phyloP scores from a whole-genome alignment of 352 stramenopile genomes.

The Globisporangium camurandrum region DNA sequence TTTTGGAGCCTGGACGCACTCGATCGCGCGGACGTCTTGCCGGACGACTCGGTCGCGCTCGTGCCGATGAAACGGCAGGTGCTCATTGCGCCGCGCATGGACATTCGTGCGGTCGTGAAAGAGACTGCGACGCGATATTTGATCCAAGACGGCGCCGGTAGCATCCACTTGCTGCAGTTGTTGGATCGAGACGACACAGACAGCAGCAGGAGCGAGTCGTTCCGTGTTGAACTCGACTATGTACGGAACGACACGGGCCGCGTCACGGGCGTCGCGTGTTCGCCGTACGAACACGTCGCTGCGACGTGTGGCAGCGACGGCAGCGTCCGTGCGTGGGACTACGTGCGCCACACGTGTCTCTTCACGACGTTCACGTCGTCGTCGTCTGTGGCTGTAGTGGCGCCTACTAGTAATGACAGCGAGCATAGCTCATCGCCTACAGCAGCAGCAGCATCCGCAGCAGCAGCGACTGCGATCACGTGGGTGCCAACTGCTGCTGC shows the following conservation, averaged over 20 bases:
- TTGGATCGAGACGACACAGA: slow-evolving; percentile 26
- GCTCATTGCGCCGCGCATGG: slow-evolving; percentile 39
- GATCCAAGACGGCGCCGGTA: slow-evolving; percentile 48
- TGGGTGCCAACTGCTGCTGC: slow-evolving; percentile 61
- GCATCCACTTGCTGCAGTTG: slow-evolving; percentile 40
- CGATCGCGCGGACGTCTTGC: slow-evolving; percentile 77
- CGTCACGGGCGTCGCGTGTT: slow-evolving; percentile 70
- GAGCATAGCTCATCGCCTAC: too few relatives aligned
- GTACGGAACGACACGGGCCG: slow-evolving; percentile 54
- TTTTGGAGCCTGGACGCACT: slow-evolving; percentile 88
- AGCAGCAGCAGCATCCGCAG: slow-evolving; percentile 18
- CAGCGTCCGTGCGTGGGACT: slow-evolving; percentile 84
- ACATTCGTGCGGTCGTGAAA: slow-evolving; percentile 65
- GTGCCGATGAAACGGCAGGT: slow-evolving; percentile 62
- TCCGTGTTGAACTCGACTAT: slow-evolving; percentile 53
- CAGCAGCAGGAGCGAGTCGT: too few relatives aligned
- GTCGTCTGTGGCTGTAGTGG: slow-evolving; percentile 5
- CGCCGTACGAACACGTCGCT: slow-evolving; percentile 80
- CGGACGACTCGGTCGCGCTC: slow-evolving; percentile 71
- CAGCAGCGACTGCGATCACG: slow-evolving; percentile 44
- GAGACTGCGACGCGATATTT: slow-evolving; percentile 34
- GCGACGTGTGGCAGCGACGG: slow-evolving; percentile 84
- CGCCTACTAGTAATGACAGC: slow-evolving; percentile 3
- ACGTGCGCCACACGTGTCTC: slow-evolving; percentile 25
- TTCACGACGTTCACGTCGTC: slow-evolving; percentile 8